Percentiles rank a stretch among this genome's conserved stretches.
Evolutionary conservation across 805 yeast species (phyloP).

Genomic region (Wickerhamomyces chambardii): DNA sequence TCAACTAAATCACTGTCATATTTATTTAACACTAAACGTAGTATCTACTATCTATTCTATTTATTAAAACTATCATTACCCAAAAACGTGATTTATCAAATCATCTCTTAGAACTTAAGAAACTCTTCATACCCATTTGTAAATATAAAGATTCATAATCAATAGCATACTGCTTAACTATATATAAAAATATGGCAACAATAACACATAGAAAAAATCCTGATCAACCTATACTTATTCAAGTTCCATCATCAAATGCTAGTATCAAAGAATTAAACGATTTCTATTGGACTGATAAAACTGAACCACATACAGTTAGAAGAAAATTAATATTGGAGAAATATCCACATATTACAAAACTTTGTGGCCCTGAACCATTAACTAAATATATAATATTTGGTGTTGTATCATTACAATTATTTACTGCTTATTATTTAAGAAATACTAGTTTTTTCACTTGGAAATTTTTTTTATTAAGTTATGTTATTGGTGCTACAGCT

Average conservation of each 20-base stretch:
- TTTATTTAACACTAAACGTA: too few relatives aligned
- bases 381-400: conserved; percentile 68
- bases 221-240: conserved; percentile 10
- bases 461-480: conserved; percentile 56
- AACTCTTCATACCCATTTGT: too few relatives aligned
- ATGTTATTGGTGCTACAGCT: conserved; percentile 78
- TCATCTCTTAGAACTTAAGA: too few relatives aligned
- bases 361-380: conserved; percentile 79
- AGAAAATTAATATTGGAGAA: conserved; percentile 65
- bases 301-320: conserved; percentile 74
- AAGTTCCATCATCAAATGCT: conserved; percentile 22
- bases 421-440: conserved; percentile 52
- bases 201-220: conserved; percentile 19
- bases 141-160: too few relatives aligned
- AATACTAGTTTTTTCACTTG: conserved; percentile 41
- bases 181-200: conserved; percentile 10
- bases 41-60: too few relatives aligned
- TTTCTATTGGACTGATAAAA: conserved; percentile 77
- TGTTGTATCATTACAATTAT: conserved; percentile 63
- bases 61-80: too few relatives aligned
- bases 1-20: too few relatives aligned
- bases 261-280: conserved; percentile 36
- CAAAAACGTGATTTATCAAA: too few relatives aligned
- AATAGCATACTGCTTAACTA: too few relatives aligned
- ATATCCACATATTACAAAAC: conserved; percentile 71